Percentiles rank a stretch among this genome's conserved stretches.
Conservation (phyloP, 2,329 filamentous ascomycete species). For the Pseudogymnoascus sp. region DNA sequence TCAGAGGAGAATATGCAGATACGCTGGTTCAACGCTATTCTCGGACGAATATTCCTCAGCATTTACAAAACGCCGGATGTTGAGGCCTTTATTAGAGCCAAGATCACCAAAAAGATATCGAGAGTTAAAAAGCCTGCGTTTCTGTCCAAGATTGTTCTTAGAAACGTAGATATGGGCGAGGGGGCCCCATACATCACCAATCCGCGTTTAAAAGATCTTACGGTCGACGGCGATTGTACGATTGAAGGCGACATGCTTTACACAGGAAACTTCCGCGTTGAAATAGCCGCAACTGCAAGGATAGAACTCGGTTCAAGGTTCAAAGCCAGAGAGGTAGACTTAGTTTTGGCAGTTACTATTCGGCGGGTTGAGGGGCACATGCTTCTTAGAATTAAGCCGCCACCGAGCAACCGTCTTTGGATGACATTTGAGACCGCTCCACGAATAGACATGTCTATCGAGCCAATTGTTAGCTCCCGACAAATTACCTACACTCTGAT, state of each 20-base stretch:
- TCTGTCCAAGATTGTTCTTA: constrained; percentile 74
- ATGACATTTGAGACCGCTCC: constrained; percentile 90
- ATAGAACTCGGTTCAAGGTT: constrained; percentile 84
- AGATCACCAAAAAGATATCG: constrained; percentile 93
- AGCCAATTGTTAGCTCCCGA: constrained; percentile 88
- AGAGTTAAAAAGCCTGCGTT: constrained; percentile 88
- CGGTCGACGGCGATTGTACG: constrained; percentile 80
- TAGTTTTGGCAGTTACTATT: constrained; percentile 77
- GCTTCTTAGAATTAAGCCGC: constrained; percentile 81
- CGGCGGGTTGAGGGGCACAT: constrained; percentile 80
- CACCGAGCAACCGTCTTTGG: constrained; percentile 94
- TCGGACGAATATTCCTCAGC: constrained; percentile 81
- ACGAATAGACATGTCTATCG: constrained; percentile 86
- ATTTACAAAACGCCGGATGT: constrained; percentile 78
- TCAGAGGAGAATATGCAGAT: constrained; percentile 86
- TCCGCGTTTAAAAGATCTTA: constrained; percentile 77
- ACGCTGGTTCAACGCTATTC: constrained; percentile 84
- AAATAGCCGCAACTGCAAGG: constrained; percentile 84
- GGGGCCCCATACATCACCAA: constrained; percentile 84
- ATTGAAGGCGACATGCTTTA: constrained; percentile 85
- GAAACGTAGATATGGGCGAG: constrained; percentile 76
- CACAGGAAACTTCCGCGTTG: constrained; percentile 77
- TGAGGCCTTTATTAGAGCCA: constrained; percentile 68
- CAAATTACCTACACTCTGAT: constrained; percentile 95
- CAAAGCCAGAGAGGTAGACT: constrained; percentile 80